Percentiles rank a stretch among this genome's conserved stretches.
phyloP scores from a whole-genome alignment of 352 stramenopile species.

The Blastocystis sp. region DNA sequence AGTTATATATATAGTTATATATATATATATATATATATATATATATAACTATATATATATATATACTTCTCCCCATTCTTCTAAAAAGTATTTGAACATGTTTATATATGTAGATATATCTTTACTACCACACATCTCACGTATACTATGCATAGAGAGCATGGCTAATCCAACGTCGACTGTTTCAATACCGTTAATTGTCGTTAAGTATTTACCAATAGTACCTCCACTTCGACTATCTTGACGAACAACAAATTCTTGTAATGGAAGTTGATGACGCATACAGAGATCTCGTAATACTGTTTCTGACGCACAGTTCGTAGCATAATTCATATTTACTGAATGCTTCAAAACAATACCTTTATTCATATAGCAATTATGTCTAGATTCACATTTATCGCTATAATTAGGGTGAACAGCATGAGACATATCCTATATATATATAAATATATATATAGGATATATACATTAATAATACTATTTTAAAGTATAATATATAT shows the following conservation, averaged over 20 bases:
- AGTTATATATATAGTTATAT: no score
- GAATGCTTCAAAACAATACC: constrained; percentile 97
- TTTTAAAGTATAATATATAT: constrained; percentile 39
- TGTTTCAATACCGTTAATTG: constrained; percentile 74
- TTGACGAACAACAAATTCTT: constrained; percentile 86
- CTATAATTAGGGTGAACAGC: constrained; percentile 87
- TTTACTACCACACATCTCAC: constrained; percentile 74
- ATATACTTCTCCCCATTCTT: constrained; percentile 65
- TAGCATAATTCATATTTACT: constrained; percentile 85
- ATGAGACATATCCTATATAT: constrained; percentile 72
- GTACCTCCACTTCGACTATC: constrained; percentile 82
- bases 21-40: no score
- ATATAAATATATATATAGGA: constrained; percentile 30
- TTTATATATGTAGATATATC: constrained; percentile 51
- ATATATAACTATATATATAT: no score
- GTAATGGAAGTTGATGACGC: constrained; percentile 53
- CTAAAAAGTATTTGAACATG: constrained; percentile 74
- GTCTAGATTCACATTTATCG: constrained; percentile 74
- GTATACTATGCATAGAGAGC: constrained; percentile 86
- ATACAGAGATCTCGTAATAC: constrained; percentile 33
- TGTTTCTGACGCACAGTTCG: constrained; percentile 59
- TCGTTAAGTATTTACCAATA: constrained; percentile 82
- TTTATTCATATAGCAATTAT: constrained; percentile 65
- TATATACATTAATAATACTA: no score
- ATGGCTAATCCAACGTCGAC: constrained; percentile 86